Base-by-base conservation (phyloP, 2,329 filamentous ascomycete species). In the Exophiala aquamarina region DNA sequence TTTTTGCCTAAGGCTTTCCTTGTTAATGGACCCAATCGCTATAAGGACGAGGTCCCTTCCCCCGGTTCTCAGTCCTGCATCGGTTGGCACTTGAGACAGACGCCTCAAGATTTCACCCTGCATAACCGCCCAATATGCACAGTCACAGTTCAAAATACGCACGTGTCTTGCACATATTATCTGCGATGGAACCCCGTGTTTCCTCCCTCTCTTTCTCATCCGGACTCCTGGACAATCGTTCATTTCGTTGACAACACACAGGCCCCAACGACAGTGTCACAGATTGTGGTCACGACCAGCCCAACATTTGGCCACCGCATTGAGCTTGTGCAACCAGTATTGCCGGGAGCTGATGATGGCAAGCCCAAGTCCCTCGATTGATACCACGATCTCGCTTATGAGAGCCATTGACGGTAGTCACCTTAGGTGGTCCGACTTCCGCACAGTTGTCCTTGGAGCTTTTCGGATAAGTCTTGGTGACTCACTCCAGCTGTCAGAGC, bases 371-470 rank as follows among this genome's bases (percentile, higher is more conserved):
- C 41, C 49, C 4, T 23, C 32, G 8, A 28, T 36, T 6, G 49
- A 52, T 14, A 38, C 47, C 21, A 39, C 47, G 29, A 47, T 54
- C 5, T 50, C 51, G 20, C 35, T 54, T 5, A 23, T 54, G 40
- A 50, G 44, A 52, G 54, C 46, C 19, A 50, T 54, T 40, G 50
- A 56, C 31, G 52, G 52, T 18, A 55, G 52, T 52, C 52, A 57
- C 48, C 52, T 57, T 43, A 36, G 40, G 42, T 57, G 55, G 55
- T 50, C 50, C 14, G 52, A 53, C 23, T 57, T 55, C 41, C 49
- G 55, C 37, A 41, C 42, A 21, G 35, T 49, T 15, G 55, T 57
- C 21, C 50, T 57, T 28, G 37, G 47, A 35, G 38, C 55, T 10
- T 55, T 53, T 40, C 55, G 50, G 15, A 57, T 57, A 21, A 17